Evolutionary conservation across 2,329 filamentous ascomycete genomes (phyloP), one percentile per base, ranked within the genome.

Genomic region (Exserohilum turcica): DNA sequence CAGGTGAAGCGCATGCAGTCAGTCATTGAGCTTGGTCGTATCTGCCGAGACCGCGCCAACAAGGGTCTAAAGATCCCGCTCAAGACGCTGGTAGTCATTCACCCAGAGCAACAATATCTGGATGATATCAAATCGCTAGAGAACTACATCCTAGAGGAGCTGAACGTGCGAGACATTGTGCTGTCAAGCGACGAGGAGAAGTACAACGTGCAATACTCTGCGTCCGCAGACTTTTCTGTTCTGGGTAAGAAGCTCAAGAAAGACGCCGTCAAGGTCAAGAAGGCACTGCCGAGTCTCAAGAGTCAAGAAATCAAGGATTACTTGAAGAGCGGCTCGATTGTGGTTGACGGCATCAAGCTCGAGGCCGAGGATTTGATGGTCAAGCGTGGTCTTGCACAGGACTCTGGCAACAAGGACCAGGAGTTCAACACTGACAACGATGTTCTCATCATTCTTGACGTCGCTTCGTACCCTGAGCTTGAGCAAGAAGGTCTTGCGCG

Each of bases 181-280:
- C 82, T 97, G 47, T 91, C 91, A 2, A 87, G 85, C 6, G 92
- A 97, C 60, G 94, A 97, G 77, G 88, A 86, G 49, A 90, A 89
- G 73, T 97, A 97, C 79, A 90, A 92, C 48, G 92, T 99, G 39
- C 88, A 94, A 71, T 96, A 97, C 78, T 91, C 89, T 57, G 91
- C 93, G 13, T 86, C 84, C 33, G 92, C 92, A 6, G 94, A 99
- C 75, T 97, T 94, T 89, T 92, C 94, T 12, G 89, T 90, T 2
- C 82, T 99, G 13, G 94, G 94, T 61, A 96, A 96, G 84, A 97
- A 97, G 79, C 83, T 97, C 64, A 96, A 96, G 82, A 97, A 96
- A 77, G 92, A 97, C 68, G 90, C 92, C 61, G 86, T 87, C 61
- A 91, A 89, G 72, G 92, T 97, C 64, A 95, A 95, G 81, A 95